Base-by-base conservation (phyloP, 192 early-diverging fungal genomes). In the Backusella macrospora region DNA sequence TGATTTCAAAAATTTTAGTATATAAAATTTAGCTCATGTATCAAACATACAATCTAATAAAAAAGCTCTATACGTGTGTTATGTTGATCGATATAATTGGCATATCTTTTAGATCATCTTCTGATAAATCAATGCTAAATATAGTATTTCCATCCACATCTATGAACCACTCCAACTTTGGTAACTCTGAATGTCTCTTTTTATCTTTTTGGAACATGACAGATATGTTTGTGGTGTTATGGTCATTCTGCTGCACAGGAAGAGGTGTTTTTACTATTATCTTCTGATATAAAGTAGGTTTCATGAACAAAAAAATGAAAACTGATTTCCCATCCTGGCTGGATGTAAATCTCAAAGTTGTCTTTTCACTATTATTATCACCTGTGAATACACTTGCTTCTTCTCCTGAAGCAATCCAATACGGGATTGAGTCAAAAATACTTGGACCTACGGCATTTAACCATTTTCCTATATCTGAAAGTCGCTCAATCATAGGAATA, bases 381-480 rank as follows among this genome's bases (percentile, higher is more conserved):
- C 10, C 21, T 13, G n/a, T 26, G 9, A 2, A 6, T 3, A 59
- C 21, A 26, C 26, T 23, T 59, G 52, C 52, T 15, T 18, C n/a
- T 40, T 74, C 73, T 44, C 45, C 16, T 37, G 59, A 21, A 18
- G 62, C 29, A 37, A 46, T 47, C 73, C 73, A 74, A 14, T 64
- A 74, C 6, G 73, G 48, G 0, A 39, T 15, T 8, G 73, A 18
- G 23, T 74, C 48, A 74, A 74, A 74, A 10, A 74, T 67, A 43
- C 29, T 6, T 48, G 40, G 14, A 5, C 37, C 18, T 23, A 67
- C 64, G 14, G n/a, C 15, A 16, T 62, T 49, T 2, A 77, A 29
- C 76, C 76, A 77, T 9, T 18, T 26, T 1, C 76, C 76, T 1
- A 77, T 77, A 0, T 26, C 66, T 23, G 9, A 13, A 6, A 77